Percentiles rank a stretch among this genome's conserved stretches.
Evolutionary conservation across 805 yeast genomes (phyloP).

Genomic region (Schwanniomyces vanrijiae): DNA sequence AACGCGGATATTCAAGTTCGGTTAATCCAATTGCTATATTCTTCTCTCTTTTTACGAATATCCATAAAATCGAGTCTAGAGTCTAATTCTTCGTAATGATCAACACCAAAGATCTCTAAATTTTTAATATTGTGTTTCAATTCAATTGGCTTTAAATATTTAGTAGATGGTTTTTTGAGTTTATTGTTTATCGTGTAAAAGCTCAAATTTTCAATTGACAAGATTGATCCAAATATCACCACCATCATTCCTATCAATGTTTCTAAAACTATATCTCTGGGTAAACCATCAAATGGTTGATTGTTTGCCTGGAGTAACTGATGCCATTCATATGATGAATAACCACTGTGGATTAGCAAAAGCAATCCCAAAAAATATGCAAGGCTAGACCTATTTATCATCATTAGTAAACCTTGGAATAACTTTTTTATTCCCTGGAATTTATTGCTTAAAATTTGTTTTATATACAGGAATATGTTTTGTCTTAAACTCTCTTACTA

Average conservation of each 20-base stretch:
- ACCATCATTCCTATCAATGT: slow-evolving; percentile 47
- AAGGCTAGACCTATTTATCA: not conserved
- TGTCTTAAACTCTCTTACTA: not conserved
- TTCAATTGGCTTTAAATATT: slow-evolving; percentile 47
- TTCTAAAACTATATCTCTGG: slow-evolving; percentile 52
- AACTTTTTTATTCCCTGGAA: not conserved
- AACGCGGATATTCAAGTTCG: slow-evolving; percentile 1
- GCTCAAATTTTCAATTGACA: slow-evolving; percentile 23
- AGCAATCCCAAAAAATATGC: slow-evolving; percentile 15
- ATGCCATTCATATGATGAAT: slow-evolving; percentile 54
- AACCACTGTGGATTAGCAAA: slow-evolving; percentile 48
- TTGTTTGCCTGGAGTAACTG: slow-evolving; percentile 29
- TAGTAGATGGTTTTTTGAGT: slow-evolving; percentile 24
- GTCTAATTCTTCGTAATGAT: slow-evolving; percentile 48
- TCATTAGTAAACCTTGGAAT: not conserved
- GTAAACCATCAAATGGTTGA: slow-evolving; percentile 22
- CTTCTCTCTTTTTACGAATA: slow-evolving; percentile 43
- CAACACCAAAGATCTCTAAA: slow-evolving; percentile 47
- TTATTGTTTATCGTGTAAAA: slow-evolving; percentile 25
- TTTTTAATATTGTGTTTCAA: slow-evolving; percentile 46
- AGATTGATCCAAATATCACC: slow-evolving; percentile 38
- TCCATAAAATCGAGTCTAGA: slow-evolving; percentile 55
- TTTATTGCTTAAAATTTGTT: not conserved
- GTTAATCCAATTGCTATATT: slow-evolving; percentile 38
- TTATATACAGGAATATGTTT: not conserved